Evolutionary conservation across 83 land plant genomes (phyloP), one percentile per base, ranked within the genome.

Genomic region (Thuja plicata): DNA sequence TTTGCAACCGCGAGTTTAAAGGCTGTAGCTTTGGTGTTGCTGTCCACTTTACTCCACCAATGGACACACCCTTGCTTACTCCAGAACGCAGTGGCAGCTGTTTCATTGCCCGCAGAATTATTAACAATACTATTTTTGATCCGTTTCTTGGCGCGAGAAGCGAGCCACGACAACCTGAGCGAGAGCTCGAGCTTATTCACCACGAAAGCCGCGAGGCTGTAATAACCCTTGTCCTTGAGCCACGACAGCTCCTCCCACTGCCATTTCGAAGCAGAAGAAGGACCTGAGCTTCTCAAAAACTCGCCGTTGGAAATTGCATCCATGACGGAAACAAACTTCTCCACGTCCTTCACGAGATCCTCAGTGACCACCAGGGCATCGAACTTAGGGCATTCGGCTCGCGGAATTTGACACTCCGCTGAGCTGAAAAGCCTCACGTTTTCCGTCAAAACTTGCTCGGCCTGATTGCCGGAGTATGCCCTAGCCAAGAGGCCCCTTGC

Each of bases 161-260:
- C 90, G 45, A 92, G 71, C 99, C 99, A 98, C 27, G 99, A 91
- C 86, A 98, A 73, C 92, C 99, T 91, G 88, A 98, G 77, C 9
- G 94, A 91, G 78, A 96, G 80, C 92, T 98, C 99, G 55, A 98
- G 45, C 89, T 93, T 89, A 86, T 97, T 98, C 17, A 93, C 98
- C 35, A 97, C 93, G 74, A 96, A 98, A 10, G 95, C 96, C 73
- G 97, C 94, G 80, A 97, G 21, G 60, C 94, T 94, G 86, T 97
- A 98, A 88, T 96, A 98, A 16, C 99, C 99, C 92, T 92, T 96
- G 45, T 78, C 92, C 92, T 95, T 96, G 86, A 98, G 87, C 99
- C 99, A 98, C 41, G 90, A 74, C 86, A 97, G 85, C 92, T 98
- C 99, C 80, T 92, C 93, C 99, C 99, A 98, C 30, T 91, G 89